A percentile compares a stretch with the other conserved stretches of the same genome.
Conservation (phyloP, 768 basidiomycete genomes). For the Cystoderma amianthinum region DNA sequence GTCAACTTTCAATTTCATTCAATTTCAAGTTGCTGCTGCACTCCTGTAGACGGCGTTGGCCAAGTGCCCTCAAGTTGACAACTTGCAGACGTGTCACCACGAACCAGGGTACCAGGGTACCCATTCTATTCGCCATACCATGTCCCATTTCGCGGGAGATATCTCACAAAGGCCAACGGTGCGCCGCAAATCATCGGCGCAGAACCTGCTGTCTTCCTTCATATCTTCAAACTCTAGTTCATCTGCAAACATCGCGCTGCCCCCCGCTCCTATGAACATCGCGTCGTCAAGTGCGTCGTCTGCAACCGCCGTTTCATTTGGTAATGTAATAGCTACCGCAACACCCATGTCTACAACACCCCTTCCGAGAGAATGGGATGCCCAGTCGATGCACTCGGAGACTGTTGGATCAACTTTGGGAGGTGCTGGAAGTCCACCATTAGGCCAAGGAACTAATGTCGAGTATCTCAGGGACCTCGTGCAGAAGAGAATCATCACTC, state of each 20-base stretch:
- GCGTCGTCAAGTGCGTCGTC: constrained; percentile 23
- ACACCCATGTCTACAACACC: constrained; percentile 36
- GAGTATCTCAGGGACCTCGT: constrained; percentile 77
- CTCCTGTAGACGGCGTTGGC: neutral
- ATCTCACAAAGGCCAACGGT: constrained; percentile 46
- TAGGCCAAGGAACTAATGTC: constrained; percentile 61
- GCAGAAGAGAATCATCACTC: constrained; percentile 77
- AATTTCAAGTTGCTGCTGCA: neutral
- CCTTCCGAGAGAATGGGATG: constrained; percentile 60
- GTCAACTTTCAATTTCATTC: neutral
- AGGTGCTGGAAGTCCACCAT: constrained; percentile 35
- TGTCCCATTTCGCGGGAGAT: constrained; percentile 32
- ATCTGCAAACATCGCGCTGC: constrained; percentile 10
- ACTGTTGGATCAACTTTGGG: constrained; percentile 23
- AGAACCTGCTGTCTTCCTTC: constrained; percentile 77
- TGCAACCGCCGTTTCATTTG: constrained; percentile 28
- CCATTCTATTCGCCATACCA: constrained; percentile 13
- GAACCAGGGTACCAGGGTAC: too few species aligned
- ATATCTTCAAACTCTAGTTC: constrained; percentile 29
- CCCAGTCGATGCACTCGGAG: constrained; percentile 56
- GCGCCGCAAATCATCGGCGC: constrained; percentile 82
- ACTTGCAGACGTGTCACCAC: too few species aligned
- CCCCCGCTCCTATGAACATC: constrained; percentile 24
- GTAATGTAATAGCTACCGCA: constrained; percentile 25
- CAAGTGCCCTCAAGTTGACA: neutral